Conservation (phyloP, 106 monocot genomes). For the Allium fistulosum region DNA sequence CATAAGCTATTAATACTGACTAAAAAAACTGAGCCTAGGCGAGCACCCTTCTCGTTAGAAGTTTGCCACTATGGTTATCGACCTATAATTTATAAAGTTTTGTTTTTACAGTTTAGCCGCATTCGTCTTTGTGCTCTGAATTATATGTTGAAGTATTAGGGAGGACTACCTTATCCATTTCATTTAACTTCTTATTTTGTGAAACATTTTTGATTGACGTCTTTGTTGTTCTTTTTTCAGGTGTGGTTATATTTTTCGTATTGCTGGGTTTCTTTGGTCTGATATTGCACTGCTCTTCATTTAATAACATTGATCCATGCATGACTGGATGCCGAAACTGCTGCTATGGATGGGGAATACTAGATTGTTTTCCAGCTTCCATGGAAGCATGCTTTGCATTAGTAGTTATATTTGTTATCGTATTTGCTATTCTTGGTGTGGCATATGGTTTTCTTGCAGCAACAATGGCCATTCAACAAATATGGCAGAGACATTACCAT, state of each 20-base stretch:
- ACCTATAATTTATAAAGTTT: too few relatives aligned
- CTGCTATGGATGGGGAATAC: slow-evolving; percentile 92
- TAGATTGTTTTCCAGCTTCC: slow-evolving; percentile 88
- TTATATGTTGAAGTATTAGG: too few relatives aligned
- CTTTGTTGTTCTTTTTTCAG: slow-evolving; percentile 22
- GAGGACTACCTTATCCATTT: too few relatives aligned
- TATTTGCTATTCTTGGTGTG: slow-evolving; percentile 88
- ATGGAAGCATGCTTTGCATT: slow-evolving; percentile 94
- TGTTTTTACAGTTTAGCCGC: too few relatives aligned
- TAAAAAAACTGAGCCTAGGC: too few relatives aligned
- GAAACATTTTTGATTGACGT: too few relatives aligned
- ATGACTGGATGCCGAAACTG: slow-evolving; percentile 89
- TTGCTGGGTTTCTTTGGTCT: slow-evolving; percentile 83
- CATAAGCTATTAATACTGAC: too few relatives aligned
- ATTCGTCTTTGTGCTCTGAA: too few relatives aligned
- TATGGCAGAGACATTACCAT: slow-evolving; percentile 98
- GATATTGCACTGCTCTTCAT: slow-evolving; percentile 77
- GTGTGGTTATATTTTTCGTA: slow-evolving; percentile 78
- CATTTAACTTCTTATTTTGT: too few relatives aligned
- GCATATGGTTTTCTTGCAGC: slow-evolving; percentile 86
- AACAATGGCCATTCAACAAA: slow-evolving; percentile 91
- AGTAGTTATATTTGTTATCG: slow-evolving; percentile 70
- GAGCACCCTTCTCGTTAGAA: too few relatives aligned
- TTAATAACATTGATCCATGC: slow-evolving; percentile 74
- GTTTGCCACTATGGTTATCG: too few relatives aligned